These are phyloP conservation scores for Hericium rajendrae DNA, from an alignment of 768 basidiomycete genomes.

Conservation along the genomic window DNA sequence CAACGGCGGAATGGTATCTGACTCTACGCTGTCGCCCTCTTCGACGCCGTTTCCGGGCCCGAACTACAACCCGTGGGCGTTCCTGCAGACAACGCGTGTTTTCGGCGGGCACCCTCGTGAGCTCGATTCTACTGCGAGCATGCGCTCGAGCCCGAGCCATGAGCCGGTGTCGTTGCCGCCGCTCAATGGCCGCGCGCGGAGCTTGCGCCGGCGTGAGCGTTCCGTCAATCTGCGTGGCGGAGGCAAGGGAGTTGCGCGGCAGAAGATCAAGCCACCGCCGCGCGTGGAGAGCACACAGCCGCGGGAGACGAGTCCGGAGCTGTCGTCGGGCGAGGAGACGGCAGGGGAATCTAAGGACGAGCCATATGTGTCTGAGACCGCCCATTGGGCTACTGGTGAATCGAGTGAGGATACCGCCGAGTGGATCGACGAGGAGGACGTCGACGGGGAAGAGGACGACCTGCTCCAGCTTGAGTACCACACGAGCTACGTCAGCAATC, in stretches of 20 bases:
- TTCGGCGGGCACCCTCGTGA: conserved; percentile 9
- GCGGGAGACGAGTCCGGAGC: conserved; percentile 71
- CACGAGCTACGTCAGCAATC: conserved; percentile 54
- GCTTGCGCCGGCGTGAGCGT: conserved; percentile 36
- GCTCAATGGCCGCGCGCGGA: conserved; percentile 34
- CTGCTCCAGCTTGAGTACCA: conserved; percentile 70
- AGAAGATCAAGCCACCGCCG: conserved; percentile 54
- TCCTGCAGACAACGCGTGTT: conserved; percentile 32
- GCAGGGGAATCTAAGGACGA: conserved; percentile 48
- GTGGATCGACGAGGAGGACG: conserved; percentile 54
- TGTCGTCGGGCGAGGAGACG: conserved; percentile 69
- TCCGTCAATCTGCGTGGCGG: conserved; percentile 25
- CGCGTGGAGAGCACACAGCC: conserved; percentile 79
- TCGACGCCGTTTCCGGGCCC: conserved; percentile 61
- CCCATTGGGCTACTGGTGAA: conserved; percentile 22
- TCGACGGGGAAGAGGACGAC: conserved; percentile 66
- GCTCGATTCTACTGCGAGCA: conserved; percentile 43
- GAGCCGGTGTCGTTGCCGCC: conserved; percentile 51
- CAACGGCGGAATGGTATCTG: conserved; percentile 52
- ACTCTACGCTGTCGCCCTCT: conserved; percentile 71
- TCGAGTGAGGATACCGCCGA: conserved; percentile 23
- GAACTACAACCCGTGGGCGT: conserved; percentile 66
- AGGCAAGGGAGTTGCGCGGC: not conserved
- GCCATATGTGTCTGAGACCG: conserved; percentile 10
- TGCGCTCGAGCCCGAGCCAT: conserved; percentile 65